Evolutionary conservation across 371 early-diverging fungal species (phyloP).

Genomic region (Haplosporangium sp.): DNA sequence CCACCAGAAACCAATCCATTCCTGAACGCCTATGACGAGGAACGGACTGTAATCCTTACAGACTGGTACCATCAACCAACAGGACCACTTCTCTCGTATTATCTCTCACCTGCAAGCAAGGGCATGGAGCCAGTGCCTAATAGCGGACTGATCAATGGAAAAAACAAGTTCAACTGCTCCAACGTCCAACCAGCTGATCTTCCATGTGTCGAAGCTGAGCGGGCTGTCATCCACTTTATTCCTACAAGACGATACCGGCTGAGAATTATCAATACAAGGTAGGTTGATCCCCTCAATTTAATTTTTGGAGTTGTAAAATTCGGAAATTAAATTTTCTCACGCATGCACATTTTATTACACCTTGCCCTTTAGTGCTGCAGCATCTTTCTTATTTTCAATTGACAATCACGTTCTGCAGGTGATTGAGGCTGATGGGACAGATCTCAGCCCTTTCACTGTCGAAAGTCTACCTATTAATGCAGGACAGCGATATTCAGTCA

Average conservation of each 20-base stretch:
- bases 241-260: constrained; percentile 50
- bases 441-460: constrained; percentile 50
- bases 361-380: constrained; percentile 38
- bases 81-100: constrained; percentile 31
- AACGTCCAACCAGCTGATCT: constrained; percentile 41
- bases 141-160: constrained; percentile 56
- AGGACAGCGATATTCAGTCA: constrained; percentile 58
- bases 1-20: constrained; percentile 47
- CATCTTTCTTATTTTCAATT: constrained; percentile 53
- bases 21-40: constrained; percentile 53
- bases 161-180: constrained; percentile 42
- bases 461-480: constrained; percentile 54
- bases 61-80: constrained; percentile 54
- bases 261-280: constrained; percentile 52
- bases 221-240: constrained; percentile 37
- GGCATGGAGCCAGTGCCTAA: constrained; percentile 50
- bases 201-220: constrained; percentile 25
- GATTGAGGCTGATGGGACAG: constrained; percentile 55
- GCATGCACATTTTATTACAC: background rate
- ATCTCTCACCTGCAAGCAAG: constrained; percentile 22
- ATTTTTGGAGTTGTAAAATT: background rate
- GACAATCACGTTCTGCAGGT: constrained; percentile 52
- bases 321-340: background rate
- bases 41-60: constrained; percentile 45
- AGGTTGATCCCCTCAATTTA: background rate